Conservation (phyloP, 1,284 basidiomycete species). For the Austropuccinia psidii region DNA sequence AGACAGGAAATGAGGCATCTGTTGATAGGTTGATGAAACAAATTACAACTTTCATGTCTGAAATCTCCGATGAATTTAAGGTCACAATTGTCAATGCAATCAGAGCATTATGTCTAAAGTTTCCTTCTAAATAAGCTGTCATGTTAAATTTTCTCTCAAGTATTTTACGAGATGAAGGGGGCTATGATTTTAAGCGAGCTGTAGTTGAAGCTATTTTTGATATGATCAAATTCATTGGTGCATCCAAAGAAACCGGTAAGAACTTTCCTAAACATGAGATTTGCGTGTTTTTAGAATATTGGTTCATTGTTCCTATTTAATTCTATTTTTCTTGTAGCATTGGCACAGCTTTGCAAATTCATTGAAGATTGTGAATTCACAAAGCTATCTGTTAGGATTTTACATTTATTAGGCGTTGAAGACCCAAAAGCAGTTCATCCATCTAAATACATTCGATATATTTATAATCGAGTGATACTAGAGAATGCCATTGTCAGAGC, state of each 20-base stretch:
- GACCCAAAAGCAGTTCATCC: conserved; percentile 92
- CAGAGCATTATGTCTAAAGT: conserved; percentile 95
- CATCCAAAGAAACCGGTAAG: conserved; percentile 77
- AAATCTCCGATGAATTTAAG: conserved; percentile 99
- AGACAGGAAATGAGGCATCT: conserved; percentile 96
- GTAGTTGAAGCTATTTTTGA: conserved; percentile 99
- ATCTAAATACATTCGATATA: conserved; percentile 97
- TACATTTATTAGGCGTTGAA: conserved; percentile 89
- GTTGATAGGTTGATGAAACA: conserved; percentile 99
- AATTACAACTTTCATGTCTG: conserved; percentile 97
- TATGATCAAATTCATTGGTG: conserved; percentile 96
- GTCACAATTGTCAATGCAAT: conserved; percentile 99
- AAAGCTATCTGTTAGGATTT: conserved; percentile 92
- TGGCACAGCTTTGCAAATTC: conserved; percentile 99
- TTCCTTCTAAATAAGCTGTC: conserved; percentile 88
- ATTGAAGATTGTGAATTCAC: conserved; percentile 99
- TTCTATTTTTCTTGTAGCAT: conserved; percentile 53
- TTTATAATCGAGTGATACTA: conserved; percentile 97
- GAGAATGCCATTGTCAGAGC: conserved; percentile 98
- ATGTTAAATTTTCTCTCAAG: conserved; percentile 93
- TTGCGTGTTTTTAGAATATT: too few relatives aligned
- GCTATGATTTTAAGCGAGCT: conserved; percentile 98
- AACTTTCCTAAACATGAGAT: too few relatives aligned
- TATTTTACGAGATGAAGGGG: conserved; percentile 90
- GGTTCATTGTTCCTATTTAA: too few relatives aligned